Evolutionary conservation across 1,139 yeast genomes (phyloP).

Genomic region (Hanseniaspora gamundiae): DNA sequence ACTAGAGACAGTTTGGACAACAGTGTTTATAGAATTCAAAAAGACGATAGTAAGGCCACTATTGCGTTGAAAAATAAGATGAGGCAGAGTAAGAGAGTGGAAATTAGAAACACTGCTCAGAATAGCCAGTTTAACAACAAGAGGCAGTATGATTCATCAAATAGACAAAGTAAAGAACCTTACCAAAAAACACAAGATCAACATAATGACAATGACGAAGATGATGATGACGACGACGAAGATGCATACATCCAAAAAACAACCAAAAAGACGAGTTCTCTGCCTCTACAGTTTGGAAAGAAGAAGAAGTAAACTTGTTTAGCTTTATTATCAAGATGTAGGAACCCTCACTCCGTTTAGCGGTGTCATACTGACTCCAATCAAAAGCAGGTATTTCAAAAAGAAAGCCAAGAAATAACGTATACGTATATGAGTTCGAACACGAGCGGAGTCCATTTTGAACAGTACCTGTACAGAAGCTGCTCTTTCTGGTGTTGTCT

Average conservation of each 20-base stretch:
- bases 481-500: too few relatives aligned
- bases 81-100: conserved; percentile 14
- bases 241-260: conserved; percentile 9
- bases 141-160: too few relatives aligned
- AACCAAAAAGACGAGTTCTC: conserved; percentile 13
- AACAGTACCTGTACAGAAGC: too few relatives aligned
- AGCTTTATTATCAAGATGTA: not conserved
- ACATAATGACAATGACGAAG: not conserved
- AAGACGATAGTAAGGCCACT: conserved; percentile 25
- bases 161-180: too few relatives aligned
- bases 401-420: too few relatives aligned
- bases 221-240: conserved; percentile 11
- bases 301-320: conserved; percentile 5
- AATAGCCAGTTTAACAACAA: not conserved
- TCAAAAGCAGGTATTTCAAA: too few relatives aligned
- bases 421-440: too few relatives aligned
- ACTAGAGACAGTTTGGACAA: conserved; percentile 8
- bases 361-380: too few relatives aligned
- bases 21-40: conserved; percentile 17
- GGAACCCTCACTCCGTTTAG: not conserved
- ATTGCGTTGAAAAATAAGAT: conserved; percentile 23
- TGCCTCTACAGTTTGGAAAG: conserved; percentile 13
- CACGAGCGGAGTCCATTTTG: too few relatives aligned
- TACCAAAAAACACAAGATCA: too few relatives aligned
- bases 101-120: conserved; percentile 7